Base-by-base conservation (phyloP, 805 yeast genomes). In the Candida coleopterorum region DNA sequence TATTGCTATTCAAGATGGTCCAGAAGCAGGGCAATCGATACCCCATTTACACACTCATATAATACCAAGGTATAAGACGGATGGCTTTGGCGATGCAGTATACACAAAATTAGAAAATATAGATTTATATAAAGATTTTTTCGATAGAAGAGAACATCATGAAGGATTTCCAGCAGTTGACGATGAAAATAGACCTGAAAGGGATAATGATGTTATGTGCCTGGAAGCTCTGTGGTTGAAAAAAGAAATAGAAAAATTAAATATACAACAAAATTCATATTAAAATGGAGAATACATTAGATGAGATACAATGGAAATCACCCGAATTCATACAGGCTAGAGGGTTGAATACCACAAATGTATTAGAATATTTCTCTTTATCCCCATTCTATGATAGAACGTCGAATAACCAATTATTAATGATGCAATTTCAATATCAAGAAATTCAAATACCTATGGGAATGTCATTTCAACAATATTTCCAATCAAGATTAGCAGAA, bases 301-400 rank as follows among this genome's bases (percentile, higher is more conserved):
- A 89, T 53, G 97, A 90, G 51, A 72, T 93, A 28, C 97, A 89
- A 57, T 93, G 98, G 98, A 77, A 89, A 46, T 82, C 93, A 3
- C 97, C 98, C 1, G 98, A 93, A 58, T 93, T 96, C 94, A 87
- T 93, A 45, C 95, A 88, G 55, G 75, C 81, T 36, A 80, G 79
- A 55, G 97, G 96, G 0, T 73, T 93, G 17, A 72, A 88, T 30
- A 84, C 95, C 0, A 95, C 81, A 36, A 93, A 89, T 53, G 96
- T 93, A 1, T 71, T 93, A 15, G 97, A 93, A 41, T 93, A 93
- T 60, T 89, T 93, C 53, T 70, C 96, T 4, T 85, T 86, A 48
- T 85, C 96, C 2, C 98, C 99, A 2, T 94, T 90, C 62, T 93
- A 85, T 55, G 97, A 90, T 55, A 74, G 97, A 46, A 79, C 95